A percentile compares a stretch with the other conserved stretches of the same genome.
Evolutionary conservation across 2,329 filamentous ascomycete species (phyloP).

Genomic region (Bipolaris oryzae): DNA sequence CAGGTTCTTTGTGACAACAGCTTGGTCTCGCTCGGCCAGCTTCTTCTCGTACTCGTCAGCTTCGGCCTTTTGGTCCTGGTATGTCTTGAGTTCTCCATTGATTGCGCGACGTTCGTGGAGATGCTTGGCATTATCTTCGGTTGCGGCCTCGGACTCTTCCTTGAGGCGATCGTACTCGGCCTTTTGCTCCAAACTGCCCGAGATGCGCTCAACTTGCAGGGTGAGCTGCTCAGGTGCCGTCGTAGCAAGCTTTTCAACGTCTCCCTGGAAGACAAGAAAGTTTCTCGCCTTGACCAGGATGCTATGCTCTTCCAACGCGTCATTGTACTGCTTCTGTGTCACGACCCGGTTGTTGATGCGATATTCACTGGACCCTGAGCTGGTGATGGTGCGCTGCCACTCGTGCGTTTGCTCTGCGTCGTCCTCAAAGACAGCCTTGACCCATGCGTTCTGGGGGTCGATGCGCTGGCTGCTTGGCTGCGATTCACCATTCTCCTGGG

Average conservation of each 20-base stretch:
- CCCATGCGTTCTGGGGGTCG: constrained; percentile 95
- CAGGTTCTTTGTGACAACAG: constrained; percentile 88
- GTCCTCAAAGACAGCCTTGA: constrained; percentile 98
- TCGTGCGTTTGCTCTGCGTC: constrained; percentile 92
- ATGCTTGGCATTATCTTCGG: constrained; percentile 87
- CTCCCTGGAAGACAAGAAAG: constrained; percentile 97
- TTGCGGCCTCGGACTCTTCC: constrained; percentile 80
- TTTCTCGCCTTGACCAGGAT: constrained; percentile 98
- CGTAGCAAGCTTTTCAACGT: constrained; percentile 94
- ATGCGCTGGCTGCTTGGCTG: constrained; percentile 68
- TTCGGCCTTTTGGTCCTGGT: constrained; percentile 94
- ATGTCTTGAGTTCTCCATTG: constrained; percentile 97
- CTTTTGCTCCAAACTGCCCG: constrained; percentile 93
- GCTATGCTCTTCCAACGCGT: constrained; percentile 88
- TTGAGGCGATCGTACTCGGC: constrained; percentile 92
- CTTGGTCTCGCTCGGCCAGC: constrained; percentile 85
- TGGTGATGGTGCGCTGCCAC: constrained; percentile 96
- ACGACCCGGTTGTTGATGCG: constrained; percentile 93
- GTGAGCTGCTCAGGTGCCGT: constrained; percentile 95
- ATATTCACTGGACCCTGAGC: constrained; percentile 87
- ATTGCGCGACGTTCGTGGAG: constrained; percentile 89
- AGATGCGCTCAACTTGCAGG: constrained; percentile 94
- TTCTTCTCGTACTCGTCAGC: constrained; percentile 93
- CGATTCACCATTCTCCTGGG: constrained; percentile 57
- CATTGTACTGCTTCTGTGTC: constrained; percentile 90